phyloP scores from a whole-genome alignment of 2,329 filamentous ascomycete genomes.

The Reticulascus tulasneorum region DNA sequence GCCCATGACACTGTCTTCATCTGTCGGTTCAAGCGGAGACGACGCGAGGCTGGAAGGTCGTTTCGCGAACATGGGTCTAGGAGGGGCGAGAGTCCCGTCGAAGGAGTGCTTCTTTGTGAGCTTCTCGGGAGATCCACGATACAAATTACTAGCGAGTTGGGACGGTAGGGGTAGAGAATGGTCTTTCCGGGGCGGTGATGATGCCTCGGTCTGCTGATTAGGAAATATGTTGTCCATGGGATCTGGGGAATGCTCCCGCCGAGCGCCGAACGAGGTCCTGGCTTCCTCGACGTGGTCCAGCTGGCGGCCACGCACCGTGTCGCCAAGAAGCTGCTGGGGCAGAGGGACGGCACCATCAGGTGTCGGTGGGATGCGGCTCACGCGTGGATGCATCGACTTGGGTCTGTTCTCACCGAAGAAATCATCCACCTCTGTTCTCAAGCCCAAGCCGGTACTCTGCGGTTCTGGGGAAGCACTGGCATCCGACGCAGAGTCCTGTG shows the following conservation, averaged over 20 bases:
- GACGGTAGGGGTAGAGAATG: conserved; percentile 30
- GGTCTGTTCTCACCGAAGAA: conserved; percentile 54
- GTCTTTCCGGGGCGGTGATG: conserved; percentile 25
- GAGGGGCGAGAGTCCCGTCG: conserved; percentile 50
- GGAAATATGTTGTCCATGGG: conserved; percentile 39
- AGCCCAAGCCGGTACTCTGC: conserved; percentile 35
- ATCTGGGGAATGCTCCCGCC: conserved; percentile 55
- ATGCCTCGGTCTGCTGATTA: conserved; percentile 19
- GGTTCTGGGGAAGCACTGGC: conserved; percentile 21
- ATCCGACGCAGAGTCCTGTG: conserved; percentile 56
- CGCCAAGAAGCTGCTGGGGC: conserved; percentile 35
- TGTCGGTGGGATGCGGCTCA: conserved; percentile 59
- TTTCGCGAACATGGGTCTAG: conserved; percentile 44
- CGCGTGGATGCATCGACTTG: conserved; percentile 69
- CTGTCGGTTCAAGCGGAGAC: conserved; percentile 61
- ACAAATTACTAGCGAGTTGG: conserved; percentile 27
- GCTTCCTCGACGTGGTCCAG: conserved; percentile 32
- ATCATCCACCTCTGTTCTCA: conserved; percentile 56
- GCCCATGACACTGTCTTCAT: conserved; percentile 62
- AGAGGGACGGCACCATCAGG: conserved; percentile 45
- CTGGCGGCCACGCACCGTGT: conserved; percentile 36
- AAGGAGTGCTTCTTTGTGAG: conserved; percentile 38
- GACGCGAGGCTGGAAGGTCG: conserved; percentile 59
- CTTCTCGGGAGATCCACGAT: conserved; percentile 43
- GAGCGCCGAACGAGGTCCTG: conserved; percentile 45